These are phyloP conservation scores for Laburnicola sp. DNA, from an alignment of 2,329 filamentous ascomycete genomes.

Conservation along the genomic window DNA sequence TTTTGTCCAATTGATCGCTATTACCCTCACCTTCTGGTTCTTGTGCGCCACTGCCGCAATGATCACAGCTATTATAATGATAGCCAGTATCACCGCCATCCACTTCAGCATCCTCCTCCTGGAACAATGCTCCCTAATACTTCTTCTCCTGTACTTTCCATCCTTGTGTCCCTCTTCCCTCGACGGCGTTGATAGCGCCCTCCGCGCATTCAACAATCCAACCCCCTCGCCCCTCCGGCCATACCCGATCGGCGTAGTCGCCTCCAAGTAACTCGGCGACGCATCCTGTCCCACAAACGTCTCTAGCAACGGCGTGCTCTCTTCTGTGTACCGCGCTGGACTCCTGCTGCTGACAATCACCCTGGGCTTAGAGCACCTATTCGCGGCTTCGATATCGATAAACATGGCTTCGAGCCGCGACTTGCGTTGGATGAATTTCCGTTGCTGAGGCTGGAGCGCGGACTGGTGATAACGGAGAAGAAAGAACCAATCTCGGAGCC, in stretches of 20 bases:
- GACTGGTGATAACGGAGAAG: constrained; percentile 6
- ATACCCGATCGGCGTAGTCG: constrained; percentile 38
- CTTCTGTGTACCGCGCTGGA: constrained; percentile 21
- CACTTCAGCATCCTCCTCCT: constrained; percentile 27
- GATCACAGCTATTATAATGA: constrained; percentile 30
- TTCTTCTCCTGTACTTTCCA: constrained; percentile 24
- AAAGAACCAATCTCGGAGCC: constrained; percentile 6
- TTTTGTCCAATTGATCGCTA: not conserved
- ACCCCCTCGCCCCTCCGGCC: constrained; percentile 30
- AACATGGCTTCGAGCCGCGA: constrained; percentile 25
- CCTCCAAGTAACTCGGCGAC: constrained; percentile 39
- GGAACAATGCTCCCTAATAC: constrained; percentile 25
- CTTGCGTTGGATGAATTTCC: constrained; percentile 6
- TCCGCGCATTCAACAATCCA: constrained; percentile 24
- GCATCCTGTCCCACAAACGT: constrained; percentile 28
- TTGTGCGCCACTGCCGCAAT: constrained; percentile 26
- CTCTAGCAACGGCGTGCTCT: constrained; percentile 29
- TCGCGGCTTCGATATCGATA: constrained; percentile 40
- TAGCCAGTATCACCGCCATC: constrained; percentile 21
- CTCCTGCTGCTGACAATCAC: constrained; percentile 19
- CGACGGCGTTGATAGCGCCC: constrained; percentile 17
- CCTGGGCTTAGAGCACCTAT: constrained; percentile 26
- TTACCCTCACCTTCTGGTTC: constrained; percentile 24
- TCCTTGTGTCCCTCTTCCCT: constrained; percentile 29
- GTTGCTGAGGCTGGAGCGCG: constrained; percentile 6